A percentile compares a stretch with the other conserved stretches of the same genome.
These are phyloP conservation scores for Phyllosticta citribraziliensis DNA, from an alignment of 2,329 filamentous ascomycete genomes.

Conservation along the genomic window DNA sequence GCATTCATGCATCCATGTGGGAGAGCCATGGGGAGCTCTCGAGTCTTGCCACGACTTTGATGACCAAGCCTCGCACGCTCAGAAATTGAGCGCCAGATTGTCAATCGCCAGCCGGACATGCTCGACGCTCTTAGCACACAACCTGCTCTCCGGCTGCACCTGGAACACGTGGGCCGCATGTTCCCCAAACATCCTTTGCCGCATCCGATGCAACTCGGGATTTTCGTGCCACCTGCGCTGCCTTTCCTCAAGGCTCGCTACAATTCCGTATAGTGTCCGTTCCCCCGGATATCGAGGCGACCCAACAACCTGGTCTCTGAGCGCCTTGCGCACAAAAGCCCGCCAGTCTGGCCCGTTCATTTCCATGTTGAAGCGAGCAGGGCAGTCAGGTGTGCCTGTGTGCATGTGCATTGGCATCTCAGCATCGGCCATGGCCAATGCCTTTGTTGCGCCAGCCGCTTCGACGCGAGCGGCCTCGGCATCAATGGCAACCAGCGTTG, in stretches of 20 bases:
- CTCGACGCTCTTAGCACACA: conserved; percentile 6
- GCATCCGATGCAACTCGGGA: not conserved
- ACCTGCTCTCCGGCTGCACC: not conserved
- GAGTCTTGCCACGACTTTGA: not conserved
- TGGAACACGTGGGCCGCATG: not conserved
- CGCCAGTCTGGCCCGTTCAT: conserved; percentile 35
- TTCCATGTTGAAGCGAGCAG: conserved; percentile 35
- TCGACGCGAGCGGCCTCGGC: conserved; percentile 27
- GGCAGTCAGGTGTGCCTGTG: conserved; percentile 32
- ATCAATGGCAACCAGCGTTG: conserved; percentile 31
- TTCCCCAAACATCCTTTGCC: not conserved
- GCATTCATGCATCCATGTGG: too few species aligned
- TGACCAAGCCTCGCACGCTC: not conserved
- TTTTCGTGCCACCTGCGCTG: conserved; percentile 33
- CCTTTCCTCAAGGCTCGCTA: conserved; percentile 31
- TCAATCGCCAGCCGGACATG: not conserved
- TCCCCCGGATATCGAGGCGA: conserved; percentile 12
- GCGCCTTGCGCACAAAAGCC: conserved; percentile 33
- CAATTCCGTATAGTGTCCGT: conserved; percentile 26
- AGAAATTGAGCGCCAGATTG: not conserved
- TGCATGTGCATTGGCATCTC: conserved; percentile 32
- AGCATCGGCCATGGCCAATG: conserved; percentile 36
- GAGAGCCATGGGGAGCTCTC: too few species aligned
- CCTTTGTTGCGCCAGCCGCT: conserved; percentile 25
- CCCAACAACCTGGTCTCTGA: conserved; percentile 35